Conservation (phyloP, 2,329 filamentous ascomycete species). For the Ceratocystis cubensis region DNA sequence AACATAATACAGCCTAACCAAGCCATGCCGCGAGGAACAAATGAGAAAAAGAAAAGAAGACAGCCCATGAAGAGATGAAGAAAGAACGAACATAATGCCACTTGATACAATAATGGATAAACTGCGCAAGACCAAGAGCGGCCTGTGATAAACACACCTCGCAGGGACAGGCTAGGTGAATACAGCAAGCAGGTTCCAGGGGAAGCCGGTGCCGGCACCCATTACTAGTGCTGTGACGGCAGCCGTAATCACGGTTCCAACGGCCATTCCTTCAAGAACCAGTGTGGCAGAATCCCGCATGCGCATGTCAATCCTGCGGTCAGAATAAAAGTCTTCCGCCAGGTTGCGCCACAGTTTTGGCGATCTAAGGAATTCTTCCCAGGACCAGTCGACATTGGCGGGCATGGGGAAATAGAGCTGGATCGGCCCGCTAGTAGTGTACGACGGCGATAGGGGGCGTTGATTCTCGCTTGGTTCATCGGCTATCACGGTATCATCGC, state of each 20-base stretch:
- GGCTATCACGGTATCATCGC: background rate
- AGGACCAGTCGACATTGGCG: constrained; percentile 7
- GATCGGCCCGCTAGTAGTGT: constrained; percentile 10
- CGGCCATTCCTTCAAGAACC: constrained; percentile 44
- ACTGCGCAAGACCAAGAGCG: background rate
- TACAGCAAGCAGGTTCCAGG: constrained; percentile 1
- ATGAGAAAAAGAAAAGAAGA: background rate
- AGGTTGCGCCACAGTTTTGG: constrained; percentile 17
- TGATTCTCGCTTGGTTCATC: background rate
- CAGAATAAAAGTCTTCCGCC: constrained; percentile 25
- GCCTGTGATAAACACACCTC: background rate
- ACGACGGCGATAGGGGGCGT: constrained; percentile 10
- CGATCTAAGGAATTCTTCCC: constrained; percentile 17
- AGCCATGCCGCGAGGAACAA: background rate
- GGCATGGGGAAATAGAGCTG: constrained; percentile 18
- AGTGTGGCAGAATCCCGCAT: constrained; percentile 61
- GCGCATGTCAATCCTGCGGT: constrained; percentile 48
- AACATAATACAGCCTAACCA: background rate
- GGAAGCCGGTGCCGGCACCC: background rate
- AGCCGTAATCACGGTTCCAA: constrained; percentile 31
- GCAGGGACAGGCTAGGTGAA: background rate
- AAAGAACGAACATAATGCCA: background rate
- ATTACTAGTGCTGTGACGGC: constrained; percentile 13
- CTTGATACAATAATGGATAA: background rate
- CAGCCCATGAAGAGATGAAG: background rate